Percentiles rank a stretch among this genome's conserved stretches.
These are phyloP conservation scores for Keithomyces neogunnii DNA, from an alignment of 2,329 filamentous ascomycete genomes.

Conservation along the genomic window DNA sequence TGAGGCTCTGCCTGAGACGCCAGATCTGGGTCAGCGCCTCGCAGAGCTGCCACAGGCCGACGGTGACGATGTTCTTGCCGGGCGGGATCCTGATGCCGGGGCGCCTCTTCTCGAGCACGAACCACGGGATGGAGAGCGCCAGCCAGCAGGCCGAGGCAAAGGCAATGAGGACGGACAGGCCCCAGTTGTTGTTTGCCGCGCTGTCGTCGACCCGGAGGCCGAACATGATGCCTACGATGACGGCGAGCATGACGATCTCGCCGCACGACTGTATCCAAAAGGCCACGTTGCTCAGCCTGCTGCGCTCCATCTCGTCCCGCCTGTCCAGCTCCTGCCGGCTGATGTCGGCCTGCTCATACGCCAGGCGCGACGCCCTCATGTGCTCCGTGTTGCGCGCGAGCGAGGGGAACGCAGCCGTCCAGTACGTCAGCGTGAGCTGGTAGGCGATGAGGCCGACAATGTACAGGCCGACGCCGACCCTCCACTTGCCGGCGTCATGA, in stretches of 20 bases:
- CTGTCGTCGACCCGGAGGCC: constrained; percentile 51
- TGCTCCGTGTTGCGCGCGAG: constrained; percentile 27
- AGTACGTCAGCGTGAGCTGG: constrained; percentile 60
- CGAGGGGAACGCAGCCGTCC: constrained; percentile 49
- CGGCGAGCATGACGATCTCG: constrained; percentile 54
- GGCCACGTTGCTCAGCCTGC: constrained; percentile 52
- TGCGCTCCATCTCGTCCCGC: constrained; percentile 54
- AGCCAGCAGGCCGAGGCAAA: constrained; percentile 59
- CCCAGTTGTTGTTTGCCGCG: constrained; percentile 56
- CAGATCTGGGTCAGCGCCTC: constrained; percentile 52
- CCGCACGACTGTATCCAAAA: constrained; percentile 57
- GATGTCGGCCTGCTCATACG: constrained; percentile 35
- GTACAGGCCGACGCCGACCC: constrained; percentile 51
- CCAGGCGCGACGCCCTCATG: constrained; percentile 23
- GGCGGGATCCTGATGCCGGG: constrained; percentile 41
- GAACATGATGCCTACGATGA: constrained; percentile 57
- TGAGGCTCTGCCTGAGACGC: constrained; percentile 55
- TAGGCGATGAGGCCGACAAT: constrained; percentile 60
- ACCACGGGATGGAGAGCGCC: constrained; percentile 57
- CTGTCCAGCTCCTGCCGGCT: constrained; percentile 51
- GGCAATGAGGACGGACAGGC: constrained; percentile 54
- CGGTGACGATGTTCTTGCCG: constrained; percentile 39
- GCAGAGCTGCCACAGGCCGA: constrained; percentile 54
- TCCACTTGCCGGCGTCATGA: constrained; percentile 51
- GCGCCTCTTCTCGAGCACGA: constrained; percentile 53